Percentiles rank a stretch among this genome's conserved stretches.
Conservation (phyloP, 208 protist genomes). For the Acanthamoeba healyi region DNA sequence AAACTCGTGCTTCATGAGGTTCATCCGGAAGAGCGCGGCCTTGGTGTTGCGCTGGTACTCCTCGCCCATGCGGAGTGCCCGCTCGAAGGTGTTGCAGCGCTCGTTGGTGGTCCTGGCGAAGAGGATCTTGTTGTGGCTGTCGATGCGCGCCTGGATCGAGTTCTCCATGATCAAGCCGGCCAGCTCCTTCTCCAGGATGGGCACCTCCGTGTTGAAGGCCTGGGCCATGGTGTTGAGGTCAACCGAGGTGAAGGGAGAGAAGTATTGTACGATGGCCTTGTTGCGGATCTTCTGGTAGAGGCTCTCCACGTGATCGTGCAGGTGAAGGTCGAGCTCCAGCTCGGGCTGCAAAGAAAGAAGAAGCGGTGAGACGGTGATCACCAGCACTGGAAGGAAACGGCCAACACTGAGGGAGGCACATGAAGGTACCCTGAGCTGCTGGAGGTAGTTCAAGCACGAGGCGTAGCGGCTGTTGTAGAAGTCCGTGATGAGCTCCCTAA, state of each 20-base stretch:
- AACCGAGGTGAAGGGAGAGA: conserved; percentile 89
- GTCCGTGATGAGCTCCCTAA: conserved; percentile 86
- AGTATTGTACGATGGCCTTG: conserved; percentile 89
- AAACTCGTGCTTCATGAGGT: conserved; percentile 83
- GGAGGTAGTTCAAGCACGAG: conserved; percentile 83
- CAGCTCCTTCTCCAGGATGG: conserved; percentile 88
- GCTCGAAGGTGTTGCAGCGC: conserved; percentile 86
- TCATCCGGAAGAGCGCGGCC: conserved; percentile 83
- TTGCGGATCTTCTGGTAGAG: conserved; percentile 86
- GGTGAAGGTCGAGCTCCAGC: conserved; percentile 88
- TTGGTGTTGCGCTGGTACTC: conserved; percentile 82
- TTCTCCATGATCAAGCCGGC: conserved; percentile 89
- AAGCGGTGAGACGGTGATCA: too few species aligned
- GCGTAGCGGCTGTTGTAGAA: conserved; percentile 90
- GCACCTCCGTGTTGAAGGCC: conserved; percentile 88
- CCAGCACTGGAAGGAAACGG: not conserved
- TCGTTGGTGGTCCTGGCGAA: conserved; percentile 85
- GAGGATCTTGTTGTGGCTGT: conserved; percentile 90
- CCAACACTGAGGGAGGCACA: not conserved
- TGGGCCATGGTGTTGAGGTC: conserved; percentile 90
- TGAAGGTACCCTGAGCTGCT: conserved; percentile 84
- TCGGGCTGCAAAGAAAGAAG: conserved; percentile 38
- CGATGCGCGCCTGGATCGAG: conserved; percentile 91
- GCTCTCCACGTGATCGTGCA: conserved; percentile 86
- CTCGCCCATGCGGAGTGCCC: conserved; percentile 83